Evolutionary conservation across 2,329 filamentous ascomycete species (phyloP).

Genomic region (Cladosporium cucumerinum): DNA sequence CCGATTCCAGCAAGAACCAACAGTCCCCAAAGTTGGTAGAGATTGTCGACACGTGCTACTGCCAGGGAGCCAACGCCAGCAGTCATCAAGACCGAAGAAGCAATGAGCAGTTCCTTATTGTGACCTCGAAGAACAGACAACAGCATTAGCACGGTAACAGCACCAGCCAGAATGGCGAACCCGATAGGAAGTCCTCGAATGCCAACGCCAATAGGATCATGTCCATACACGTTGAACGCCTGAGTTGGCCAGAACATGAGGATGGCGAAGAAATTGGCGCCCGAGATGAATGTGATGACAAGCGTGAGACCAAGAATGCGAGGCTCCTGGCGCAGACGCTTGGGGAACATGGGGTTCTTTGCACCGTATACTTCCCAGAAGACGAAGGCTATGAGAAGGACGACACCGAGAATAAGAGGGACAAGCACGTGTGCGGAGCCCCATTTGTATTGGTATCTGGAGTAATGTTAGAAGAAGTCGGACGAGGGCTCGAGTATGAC

Average conservation of each 20-base stretch:
- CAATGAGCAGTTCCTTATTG: conserved; percentile 59
- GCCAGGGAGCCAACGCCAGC: conserved; percentile 44
- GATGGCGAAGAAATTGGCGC: conserved; percentile 39
- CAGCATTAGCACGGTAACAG: conserved; percentile 56
- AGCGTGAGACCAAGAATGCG: conserved; percentile 37
- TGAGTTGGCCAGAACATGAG: conserved; percentile 63
- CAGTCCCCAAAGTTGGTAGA: conserved; percentile 37
- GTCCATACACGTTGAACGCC: conserved; percentile 35
- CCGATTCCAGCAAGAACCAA: conserved; percentile 61
- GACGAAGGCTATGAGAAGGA: conserved; percentile 33
- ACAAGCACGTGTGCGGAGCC: conserved; percentile 32
- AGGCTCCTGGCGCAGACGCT: conserved; percentile 32
- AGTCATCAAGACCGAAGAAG: conserved; percentile 62
- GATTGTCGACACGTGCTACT: conserved; percentile 30
- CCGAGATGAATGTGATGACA: conserved; percentile 41
- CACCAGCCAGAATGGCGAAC: conserved; percentile 61
- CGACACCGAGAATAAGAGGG: conserved; percentile 33
- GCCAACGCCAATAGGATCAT: conserved; percentile 62
- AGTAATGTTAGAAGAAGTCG: not conserved
- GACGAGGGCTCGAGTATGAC: not conserved
- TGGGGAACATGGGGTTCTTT: conserved; percentile 35
- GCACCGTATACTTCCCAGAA: conserved; percentile 33
- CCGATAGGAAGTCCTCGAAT: conserved; percentile 63
- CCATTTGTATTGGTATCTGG: conserved; percentile 32
- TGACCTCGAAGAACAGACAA: conserved; percentile 57